These are phyloP conservation scores for Kuraishia cidri DNA, from an alignment of 805 yeast species.

Conservation along the genomic window DNA sequence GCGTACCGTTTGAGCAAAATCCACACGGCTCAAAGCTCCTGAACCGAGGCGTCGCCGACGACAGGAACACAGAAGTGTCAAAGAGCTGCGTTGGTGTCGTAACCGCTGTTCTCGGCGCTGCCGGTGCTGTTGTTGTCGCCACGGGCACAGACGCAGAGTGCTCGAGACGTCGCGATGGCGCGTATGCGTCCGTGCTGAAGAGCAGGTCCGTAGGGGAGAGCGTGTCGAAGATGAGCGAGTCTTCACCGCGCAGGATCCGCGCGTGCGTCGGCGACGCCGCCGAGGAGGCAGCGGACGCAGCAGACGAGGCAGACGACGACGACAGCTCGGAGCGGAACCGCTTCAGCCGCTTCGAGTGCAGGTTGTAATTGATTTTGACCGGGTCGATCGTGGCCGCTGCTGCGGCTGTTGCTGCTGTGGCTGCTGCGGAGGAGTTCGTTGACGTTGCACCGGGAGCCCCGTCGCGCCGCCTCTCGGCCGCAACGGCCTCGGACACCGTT, in stretches of 20 bases:
- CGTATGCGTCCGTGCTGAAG: neutral
- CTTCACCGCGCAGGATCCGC: conserved; percentile 9
- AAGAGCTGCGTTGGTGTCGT: neutral
- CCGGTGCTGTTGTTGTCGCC: neutral
- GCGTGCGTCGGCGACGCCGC: conserved; percentile 14
- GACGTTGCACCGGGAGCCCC: neutral
- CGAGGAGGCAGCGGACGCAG: conserved; percentile 3
- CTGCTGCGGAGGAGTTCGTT: neutral
- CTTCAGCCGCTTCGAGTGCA: conserved; percentile 19
- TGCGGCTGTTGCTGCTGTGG: conserved; percentile 1
- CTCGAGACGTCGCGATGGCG: neutral
- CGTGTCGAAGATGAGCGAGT: neutral
- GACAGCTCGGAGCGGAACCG: conserved; percentile 2
- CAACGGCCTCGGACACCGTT: neutral
- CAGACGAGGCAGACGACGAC: neutral
- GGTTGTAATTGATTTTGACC: conserved; percentile 17
- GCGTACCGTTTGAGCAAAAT: conserved; percentile 3
- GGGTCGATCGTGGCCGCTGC: conserved; percentile 14
- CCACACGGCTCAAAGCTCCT: conserved; percentile 3
- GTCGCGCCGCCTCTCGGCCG: neutral
- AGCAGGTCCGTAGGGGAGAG: neutral
- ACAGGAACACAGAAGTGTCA: neutral
- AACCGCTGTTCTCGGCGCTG: neutral
- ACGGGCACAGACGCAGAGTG: neutral
- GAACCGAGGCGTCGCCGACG: neutral